Conservation (phyloP, 2,329 filamentous ascomycete genomes). For the Cercospora sp. region DNA sequence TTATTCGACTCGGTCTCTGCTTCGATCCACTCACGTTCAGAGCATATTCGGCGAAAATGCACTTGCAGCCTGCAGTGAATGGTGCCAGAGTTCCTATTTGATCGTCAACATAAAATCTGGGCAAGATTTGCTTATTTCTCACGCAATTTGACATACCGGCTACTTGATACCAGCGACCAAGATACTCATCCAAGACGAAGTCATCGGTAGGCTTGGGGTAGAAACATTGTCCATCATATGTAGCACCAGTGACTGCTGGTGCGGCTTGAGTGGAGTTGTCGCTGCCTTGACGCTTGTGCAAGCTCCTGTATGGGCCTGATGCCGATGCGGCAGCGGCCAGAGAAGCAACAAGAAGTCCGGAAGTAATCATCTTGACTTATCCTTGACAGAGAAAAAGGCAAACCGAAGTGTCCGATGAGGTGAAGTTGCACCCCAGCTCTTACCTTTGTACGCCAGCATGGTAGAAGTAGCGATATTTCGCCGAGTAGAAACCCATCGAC, state of each 20-base stretch:
- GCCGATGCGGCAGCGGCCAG: slow-evolving; percentile 3
- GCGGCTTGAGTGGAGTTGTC: slow-evolving; percentile 1
- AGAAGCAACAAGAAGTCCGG: not conserved
- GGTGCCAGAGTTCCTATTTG: slow-evolving; percentile 18
- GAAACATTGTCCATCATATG: slow-evolving; percentile 28
- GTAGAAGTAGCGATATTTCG: not conserved
- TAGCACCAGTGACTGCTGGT: slow-evolving; percentile 15
- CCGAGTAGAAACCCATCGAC: not conserved
- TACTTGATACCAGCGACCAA: slow-evolving; percentile 30
- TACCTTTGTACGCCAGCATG: not conserved
- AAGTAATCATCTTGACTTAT: slow-evolving; percentile 1
- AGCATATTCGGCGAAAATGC: slow-evolving; percentile 26
- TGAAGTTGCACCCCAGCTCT: not conserved
- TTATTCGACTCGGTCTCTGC: not conserved
- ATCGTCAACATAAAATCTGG: not conserved
- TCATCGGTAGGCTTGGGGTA: slow-evolving; percentile 26
- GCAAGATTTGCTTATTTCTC: not conserved
- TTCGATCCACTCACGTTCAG: slow-evolving; percentile 14
- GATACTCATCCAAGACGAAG: slow-evolving; percentile 26
- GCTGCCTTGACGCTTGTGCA: slow-evolving; percentile 5
- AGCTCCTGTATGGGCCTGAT: not conserved
- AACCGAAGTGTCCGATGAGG: not conserved
- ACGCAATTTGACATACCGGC: slow-evolving; percentile 9
- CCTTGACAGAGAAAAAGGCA: not conserved
- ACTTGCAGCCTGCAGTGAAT: slow-evolving; percentile 27